Conservation (phyloP, 441 rosid species). For the Arabidopsis hybrid region DNA sequence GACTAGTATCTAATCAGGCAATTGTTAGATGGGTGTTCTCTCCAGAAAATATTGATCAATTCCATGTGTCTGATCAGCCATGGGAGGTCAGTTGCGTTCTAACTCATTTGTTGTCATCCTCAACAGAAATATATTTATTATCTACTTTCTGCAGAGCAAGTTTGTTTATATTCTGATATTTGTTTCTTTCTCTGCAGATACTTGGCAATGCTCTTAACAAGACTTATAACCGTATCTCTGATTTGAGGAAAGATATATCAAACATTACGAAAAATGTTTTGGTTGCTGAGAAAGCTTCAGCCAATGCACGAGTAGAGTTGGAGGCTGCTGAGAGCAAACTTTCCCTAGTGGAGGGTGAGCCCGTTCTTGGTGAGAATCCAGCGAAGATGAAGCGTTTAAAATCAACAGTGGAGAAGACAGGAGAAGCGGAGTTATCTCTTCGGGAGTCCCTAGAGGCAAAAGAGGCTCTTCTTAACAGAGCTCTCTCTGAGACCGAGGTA, state of each 20-base stretch:
- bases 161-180: slow-evolving; percentile 13
- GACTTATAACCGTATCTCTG: slow-evolving; percentile 87
- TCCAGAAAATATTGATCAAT: slow-evolving; percentile 74
- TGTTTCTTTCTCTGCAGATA: slow-evolving; percentile 55
- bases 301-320: slow-evolving; percentile 75
- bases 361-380: slow-evolving; percentile 93
- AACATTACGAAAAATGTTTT: slow-evolving; percentile 69
- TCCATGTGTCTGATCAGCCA: slow-evolving; percentile 85
- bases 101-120: slow-evolving; percentile 1
- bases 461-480: slow-evolving; percentile 91
- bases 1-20: slow-evolving; percentile 93
- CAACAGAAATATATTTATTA: neutral
- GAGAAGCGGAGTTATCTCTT: slow-evolving; percentile 69
- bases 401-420: slow-evolving; percentile 69
- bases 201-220: slow-evolving; percentile 95
- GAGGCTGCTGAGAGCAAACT: slow-evolving; percentile 90
- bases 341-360: slow-evolving; percentile 85
- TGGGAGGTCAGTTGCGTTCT: slow-evolving; percentile 81
- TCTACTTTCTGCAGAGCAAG: slow-evolving; percentile 7
- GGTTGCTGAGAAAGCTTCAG: slow-evolving; percentile 80
- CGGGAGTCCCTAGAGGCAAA: slow-evolving; percentile 87
- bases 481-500: slow-evolving; percentile 93
- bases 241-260: slow-evolving; percentile 87
- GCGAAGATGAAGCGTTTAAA: slow-evolving; percentile 81
- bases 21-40: slow-evolving; percentile 98